Evolutionary conservation across 805 yeast species (phyloP), one percentile per base, ranked within the genome.

Genomic region (Saccharomycopsis fermentans): DNA sequence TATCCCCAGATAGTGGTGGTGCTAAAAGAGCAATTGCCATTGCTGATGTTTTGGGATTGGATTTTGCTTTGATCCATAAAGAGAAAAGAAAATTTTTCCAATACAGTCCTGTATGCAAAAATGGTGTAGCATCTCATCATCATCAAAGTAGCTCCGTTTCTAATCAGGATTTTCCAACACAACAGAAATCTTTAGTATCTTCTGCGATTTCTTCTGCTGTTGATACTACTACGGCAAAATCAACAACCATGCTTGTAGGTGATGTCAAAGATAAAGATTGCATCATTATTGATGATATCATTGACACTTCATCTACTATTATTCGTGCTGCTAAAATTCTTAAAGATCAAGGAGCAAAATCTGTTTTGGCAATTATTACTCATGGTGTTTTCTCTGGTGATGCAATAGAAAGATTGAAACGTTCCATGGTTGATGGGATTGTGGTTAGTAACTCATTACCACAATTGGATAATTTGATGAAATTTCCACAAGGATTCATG

Each of bases 1-100:
- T 94, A 36, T 90, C 97, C 1, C 99, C 99, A 0, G 99, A 94
- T 72, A 94, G 97, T 24, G 99, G 99, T 68, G 99, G 99, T 62
- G 99, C 99, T 55, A 94, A 94, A 71, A 77, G 99, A 64, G 97
- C 99, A 35, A 88, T 96, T 1, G 86, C 92, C 1, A 80, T 94
- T 61, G 99, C 99, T 1, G 99, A 94, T 72, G 81, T 87, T 1
- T 73, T 94, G 59, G 90, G 89, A 19, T 80, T 94, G 75, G 81
- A 90, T 27, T 91, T 94, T 74, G 99, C 99, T 0, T 76, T 94
- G 71, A 90, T 94, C 63, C 98, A 94, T 73, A 94, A 94, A 72
- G 99, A 94, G 69, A 78, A 96, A 68, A 77, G 95, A 63, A 80
- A 75, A 21, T 77, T 60, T 14, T 43, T 43, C 9, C 50, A 43